Conservation (phyloP, 768 basidiomycete species). For the Collybiopsis confluens region DNA sequence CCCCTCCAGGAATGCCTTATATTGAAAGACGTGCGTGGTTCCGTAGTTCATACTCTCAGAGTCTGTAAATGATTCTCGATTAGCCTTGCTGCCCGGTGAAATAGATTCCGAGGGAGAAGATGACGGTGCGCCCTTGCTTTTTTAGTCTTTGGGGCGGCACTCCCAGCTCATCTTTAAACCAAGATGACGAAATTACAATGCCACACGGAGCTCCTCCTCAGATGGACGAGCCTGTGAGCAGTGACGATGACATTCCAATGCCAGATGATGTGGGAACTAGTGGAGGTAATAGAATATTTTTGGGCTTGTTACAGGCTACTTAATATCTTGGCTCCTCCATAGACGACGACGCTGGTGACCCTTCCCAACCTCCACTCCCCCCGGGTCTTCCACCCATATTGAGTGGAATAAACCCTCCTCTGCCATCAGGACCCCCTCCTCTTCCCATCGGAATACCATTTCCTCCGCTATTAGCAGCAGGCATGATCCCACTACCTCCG, state of each 20-base stretch:
- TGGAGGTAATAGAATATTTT: conserved; percentile 18
- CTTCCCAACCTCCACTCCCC: conserved; percentile 10
- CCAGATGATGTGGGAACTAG: conserved; percentile 75
- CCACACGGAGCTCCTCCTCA: conserved; percentile 63
- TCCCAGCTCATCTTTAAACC: conserved; percentile 5
- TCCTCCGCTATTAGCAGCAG: too few relatives aligned
- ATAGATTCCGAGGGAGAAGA: conserved; percentile 59
- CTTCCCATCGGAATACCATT: conserved; percentile 5
- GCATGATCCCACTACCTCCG: conserved; percentile 23
- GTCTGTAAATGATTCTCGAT: not conserved
- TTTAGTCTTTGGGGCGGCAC: not conserved
- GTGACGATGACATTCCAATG: conserved; percentile 86
- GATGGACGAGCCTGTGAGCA: conserved; percentile 40
- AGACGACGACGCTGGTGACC: not conserved
- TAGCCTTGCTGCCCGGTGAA: conserved; percentile 63
- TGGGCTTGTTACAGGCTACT: not conserved
- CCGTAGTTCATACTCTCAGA: too few relatives aligned
- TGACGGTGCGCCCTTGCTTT: conserved; percentile 29
- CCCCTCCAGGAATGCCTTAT: conserved; percentile 98
- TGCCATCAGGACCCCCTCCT: conserved; percentile 11
- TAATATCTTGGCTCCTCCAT: not conserved
- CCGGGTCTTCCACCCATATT: conserved; percentile 10
- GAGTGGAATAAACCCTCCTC: conserved; percentile 12
- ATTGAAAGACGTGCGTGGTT: conserved; percentile 73
- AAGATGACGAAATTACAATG: conserved; percentile 59